A percentile compares a stretch with the other conserved stretches of the same genome.
phyloP scores from a whole-genome alignment of 2,329 filamentous ascomycete species.

The Exutisphaerella laricina region DNA sequence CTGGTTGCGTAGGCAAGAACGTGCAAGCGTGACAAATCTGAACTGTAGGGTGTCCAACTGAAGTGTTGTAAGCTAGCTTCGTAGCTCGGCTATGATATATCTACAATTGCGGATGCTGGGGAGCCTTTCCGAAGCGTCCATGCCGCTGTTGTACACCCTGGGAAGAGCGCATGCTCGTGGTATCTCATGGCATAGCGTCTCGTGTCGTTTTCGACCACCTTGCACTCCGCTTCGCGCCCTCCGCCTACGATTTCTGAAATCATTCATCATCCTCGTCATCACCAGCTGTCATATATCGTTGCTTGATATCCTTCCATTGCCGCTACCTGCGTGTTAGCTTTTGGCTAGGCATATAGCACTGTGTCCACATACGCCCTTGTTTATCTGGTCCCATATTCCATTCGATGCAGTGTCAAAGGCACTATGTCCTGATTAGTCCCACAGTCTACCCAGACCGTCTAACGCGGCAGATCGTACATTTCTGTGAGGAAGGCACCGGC shows the following conservation, averaged over 20 bases:
- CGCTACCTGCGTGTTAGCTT: slow-evolving; percentile 56
- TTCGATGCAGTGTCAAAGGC: slow-evolving; percentile 77
- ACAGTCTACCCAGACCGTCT: slow-evolving; percentile 1
- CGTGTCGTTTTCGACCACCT: too few species aligned
- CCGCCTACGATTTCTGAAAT: neutral
- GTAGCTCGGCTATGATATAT: slow-evolving; percentile 2
- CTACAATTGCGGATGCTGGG: slow-evolving; percentile 2
- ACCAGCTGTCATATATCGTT: slow-evolving; percentile 61
- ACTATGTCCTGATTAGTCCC: slow-evolving; percentile 46
- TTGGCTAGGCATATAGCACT: too few species aligned
- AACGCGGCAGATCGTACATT: slow-evolving; percentile 56
- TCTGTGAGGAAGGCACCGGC: slow-evolving; percentile 83
- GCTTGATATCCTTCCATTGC: slow-evolving; percentile 99
- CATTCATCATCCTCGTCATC: slow-evolving; percentile 46
- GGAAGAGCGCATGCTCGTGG: neutral
- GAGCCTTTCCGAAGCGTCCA: neutral
- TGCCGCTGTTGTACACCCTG: slow-evolving; percentile 4
- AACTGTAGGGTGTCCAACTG: too few species aligned
- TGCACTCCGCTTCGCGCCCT: slow-evolving; percentile 6
- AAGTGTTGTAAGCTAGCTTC: too few species aligned
- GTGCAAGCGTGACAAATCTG: too few species aligned
- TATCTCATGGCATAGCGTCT: slow-evolving; percentile 1
- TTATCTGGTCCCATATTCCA: slow-evolving; percentile 82
- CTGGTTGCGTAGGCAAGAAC: too few species aligned
- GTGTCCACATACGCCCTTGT: slow-evolving; percentile 82